These are phyloP conservation scores for Verticillium dahliae DNA, from an alignment of 2,329 filamentous ascomycete species.

Conservation along the genomic window DNA sequence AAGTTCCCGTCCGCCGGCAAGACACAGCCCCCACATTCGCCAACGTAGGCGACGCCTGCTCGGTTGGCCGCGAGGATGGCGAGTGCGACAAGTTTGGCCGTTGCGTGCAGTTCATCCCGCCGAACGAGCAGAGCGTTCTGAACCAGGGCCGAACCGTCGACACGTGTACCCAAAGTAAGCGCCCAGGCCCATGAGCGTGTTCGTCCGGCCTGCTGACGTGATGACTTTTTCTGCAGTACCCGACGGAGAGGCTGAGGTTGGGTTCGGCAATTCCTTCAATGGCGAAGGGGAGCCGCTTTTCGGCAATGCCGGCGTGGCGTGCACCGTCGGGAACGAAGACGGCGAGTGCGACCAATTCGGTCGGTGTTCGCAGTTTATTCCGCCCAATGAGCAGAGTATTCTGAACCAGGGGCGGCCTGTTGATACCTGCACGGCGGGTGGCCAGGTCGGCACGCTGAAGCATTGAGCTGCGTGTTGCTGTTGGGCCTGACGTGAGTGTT, in stretches of 20 bases:
- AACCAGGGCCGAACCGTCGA: neutral
- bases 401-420: slow-evolving; percentile 5
- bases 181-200: neutral
- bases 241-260: neutral
- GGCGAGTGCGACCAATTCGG: slow-evolving; percentile 8
- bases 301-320: slow-evolving; percentile 4
- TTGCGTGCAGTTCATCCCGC: neutral
- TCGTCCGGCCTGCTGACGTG: neutral
- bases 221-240: neutral
- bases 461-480: neutral
- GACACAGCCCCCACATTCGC: slow-evolving; percentile 1
- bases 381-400: slow-evolving; percentile 4
- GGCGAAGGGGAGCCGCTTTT: slow-evolving; percentile 7
- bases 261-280: slow-evolving; percentile 3
- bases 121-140: neutral
- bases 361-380: slow-evolving; percentile 3
- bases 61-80: slow-evolving; percentile 1
- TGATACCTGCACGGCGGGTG: slow-evolving; percentile 4
- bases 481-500: too few species aligned
- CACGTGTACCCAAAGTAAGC: neutral
- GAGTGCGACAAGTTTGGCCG: slow-evolving; percentile 1
- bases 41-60: slow-evolving; percentile 5
- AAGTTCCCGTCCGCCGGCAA: neutral
- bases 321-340: slow-evolving; percentile 4
- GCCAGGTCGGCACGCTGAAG: slow-evolving; percentile 5